These are phyloP conservation scores for Carpinus viminea DNA, from an alignment of 306 rosid species.

Conservation along the genomic window DNA sequence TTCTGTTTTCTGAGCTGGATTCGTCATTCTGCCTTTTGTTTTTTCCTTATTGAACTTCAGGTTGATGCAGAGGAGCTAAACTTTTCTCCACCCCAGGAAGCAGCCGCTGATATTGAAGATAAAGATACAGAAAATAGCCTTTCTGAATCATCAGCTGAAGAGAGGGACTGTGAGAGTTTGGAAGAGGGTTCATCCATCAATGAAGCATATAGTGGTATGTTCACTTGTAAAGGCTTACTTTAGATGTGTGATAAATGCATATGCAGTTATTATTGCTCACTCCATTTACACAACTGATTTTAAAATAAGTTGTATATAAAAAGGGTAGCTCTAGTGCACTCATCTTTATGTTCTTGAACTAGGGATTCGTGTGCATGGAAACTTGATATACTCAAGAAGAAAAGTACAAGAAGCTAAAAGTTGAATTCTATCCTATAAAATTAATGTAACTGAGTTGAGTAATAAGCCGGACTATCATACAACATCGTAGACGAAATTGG, in stretches of 20 bases:
- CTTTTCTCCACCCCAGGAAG: constrained; percentile 40
- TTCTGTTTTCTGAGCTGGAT: constrained; percentile 25
- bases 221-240: constrained; percentile 24
- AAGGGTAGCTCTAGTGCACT: background rate
- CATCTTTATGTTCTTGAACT: background rate
- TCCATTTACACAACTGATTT: background rate
- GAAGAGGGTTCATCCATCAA: constrained; percentile 48
- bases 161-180: constrained; percentile 33
- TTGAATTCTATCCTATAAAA: background rate
- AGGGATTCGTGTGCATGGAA: background rate
- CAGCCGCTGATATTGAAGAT: constrained; percentile 34
- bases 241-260: background rate
- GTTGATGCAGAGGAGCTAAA: constrained; percentile 39
- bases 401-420: background rate
- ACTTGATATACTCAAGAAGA: background rate
- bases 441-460: background rate
- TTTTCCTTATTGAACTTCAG: constrained; percentile 71
- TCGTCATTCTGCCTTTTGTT: constrained; percentile 35
- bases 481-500: background rate
- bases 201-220: constrained; percentile 32
- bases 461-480: background rate
- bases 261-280: background rate
- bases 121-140: constrained; percentile 42
- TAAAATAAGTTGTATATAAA: background rate
- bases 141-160: constrained; percentile 63